Evolutionary conservation across 148 eudicot genomes (phyloP).

Genomic region (Camellia granthamiana): DNA sequence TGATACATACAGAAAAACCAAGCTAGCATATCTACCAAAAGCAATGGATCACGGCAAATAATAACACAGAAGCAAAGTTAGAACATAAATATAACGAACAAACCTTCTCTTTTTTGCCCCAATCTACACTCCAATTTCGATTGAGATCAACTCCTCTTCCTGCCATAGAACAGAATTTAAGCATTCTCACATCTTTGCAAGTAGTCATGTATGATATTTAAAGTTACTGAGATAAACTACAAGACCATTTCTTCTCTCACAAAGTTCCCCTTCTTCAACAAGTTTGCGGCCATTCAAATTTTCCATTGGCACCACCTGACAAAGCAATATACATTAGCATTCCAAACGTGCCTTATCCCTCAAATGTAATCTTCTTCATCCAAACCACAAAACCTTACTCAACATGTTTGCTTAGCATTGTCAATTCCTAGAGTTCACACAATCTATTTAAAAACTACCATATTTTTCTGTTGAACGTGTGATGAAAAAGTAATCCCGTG

Average conservation of each 20-base stretch:
- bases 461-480: not conserved
- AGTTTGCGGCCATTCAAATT: slow-evolving; percentile 89
- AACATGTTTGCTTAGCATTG: not conserved
- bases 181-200: slow-evolving; percentile 11
- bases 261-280: slow-evolving; percentile 92
- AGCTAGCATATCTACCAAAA: not conserved
- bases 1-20: not conserved
- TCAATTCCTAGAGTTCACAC: not conserved
- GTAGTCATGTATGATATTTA: slow-evolving; percentile 7
- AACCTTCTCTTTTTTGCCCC: slow-evolving; percentile 99
- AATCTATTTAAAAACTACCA: not conserved
- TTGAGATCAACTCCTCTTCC: slow-evolving; percentile 99
- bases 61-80: not conserved
- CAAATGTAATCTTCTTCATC: not conserved
- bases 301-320: slow-evolving; percentile 90
- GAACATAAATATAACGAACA: slow-evolving; percentile 3
- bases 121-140: slow-evolving; percentile 98
- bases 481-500: no score
- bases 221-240: slow-evolving; percentile 16
- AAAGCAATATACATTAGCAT: slow-evolving; percentile 16
- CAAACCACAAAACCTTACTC: not conserved
- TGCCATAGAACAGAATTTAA: slow-evolving; percentile 35
- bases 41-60: not conserved
- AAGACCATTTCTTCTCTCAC: slow-evolving; percentile 94
- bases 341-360: not conserved